phyloP scores from a whole-genome alignment of 1,284 basidiomycete genomes.

The Moesziomyces globuligerus region DNA sequence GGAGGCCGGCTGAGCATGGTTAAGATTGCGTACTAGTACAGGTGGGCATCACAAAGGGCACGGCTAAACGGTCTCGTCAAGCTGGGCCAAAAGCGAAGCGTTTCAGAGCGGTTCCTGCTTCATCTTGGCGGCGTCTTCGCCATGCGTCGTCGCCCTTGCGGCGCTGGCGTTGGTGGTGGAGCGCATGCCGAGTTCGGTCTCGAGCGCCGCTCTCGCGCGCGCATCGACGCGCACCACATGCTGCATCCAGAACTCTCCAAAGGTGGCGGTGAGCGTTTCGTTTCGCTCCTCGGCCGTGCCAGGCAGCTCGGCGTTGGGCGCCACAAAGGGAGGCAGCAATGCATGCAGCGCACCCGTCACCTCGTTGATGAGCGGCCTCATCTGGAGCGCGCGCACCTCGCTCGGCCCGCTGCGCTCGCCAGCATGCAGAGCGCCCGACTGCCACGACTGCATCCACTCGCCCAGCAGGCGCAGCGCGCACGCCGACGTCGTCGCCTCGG shows the following conservation, averaged over 20 bases:
- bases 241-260: constrained; percentile 46
- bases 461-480: constrained; percentile 45
- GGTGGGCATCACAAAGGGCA: neutral
- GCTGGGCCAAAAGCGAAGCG: neutral
- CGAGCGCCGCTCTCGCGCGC: constrained; percentile 36
- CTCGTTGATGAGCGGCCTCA: constrained; percentile 36
- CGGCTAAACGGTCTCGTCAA: too few relatives aligned
- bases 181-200: constrained; percentile 40
- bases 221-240: constrained; percentile 26
- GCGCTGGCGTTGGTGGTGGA: neutral
- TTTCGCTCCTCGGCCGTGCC: constrained; percentile 23
- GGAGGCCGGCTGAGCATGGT: neutral
- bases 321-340: constrained; percentile 38
- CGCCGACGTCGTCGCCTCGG: constrained; percentile 5
- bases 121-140: neutral
- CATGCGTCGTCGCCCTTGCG: neutral
- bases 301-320: constrained; percentile 24
- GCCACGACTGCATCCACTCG: constrained; percentile 49
- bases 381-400: constrained; percentile 19
- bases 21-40: constrained; percentile 8
- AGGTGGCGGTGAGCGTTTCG: constrained; percentile 12
- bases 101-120: constrained; percentile 13
- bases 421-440: constrained; percentile 26
- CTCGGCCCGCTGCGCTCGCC: constrained; percentile 3
- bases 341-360: constrained; percentile 36